A percentile compares a stretch with the other conserved stretches of the same genome.
phyloP scores from a whole-genome alignment of 352 stramenopile genomes.

The Globisporangium spinosum region DNA sequence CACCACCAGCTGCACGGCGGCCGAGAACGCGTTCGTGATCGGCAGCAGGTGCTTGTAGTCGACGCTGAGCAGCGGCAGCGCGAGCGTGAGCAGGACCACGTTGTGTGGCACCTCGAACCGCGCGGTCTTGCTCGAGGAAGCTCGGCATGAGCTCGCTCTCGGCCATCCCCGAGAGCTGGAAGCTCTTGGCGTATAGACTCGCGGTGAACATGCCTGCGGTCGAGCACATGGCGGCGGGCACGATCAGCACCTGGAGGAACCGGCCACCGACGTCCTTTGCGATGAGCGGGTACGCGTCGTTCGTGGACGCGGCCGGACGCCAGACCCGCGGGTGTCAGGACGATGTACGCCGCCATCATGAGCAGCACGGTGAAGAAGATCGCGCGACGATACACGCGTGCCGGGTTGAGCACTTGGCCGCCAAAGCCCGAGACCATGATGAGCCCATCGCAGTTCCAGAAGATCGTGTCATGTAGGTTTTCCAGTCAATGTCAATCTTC shows the following conservation, averaged over 20 bases:
- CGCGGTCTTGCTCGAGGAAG: conserved; percentile 53
- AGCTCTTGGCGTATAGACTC: conserved; percentile 82
- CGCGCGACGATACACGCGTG: conserved; percentile 73
- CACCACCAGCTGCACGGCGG: conserved; percentile 82
- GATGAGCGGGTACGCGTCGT: conserved; percentile 74
- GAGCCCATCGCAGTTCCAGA: conserved; percentile 95
- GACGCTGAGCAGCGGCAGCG: conserved; percentile 40
- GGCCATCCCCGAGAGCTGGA: conserved; percentile 64
- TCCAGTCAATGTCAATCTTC: conserved; percentile 61
- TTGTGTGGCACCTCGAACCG: conserved; percentile 37
- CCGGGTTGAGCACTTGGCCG: conserved; percentile 86
- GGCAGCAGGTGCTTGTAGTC: conserved; percentile 74
- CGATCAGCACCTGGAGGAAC: conserved; percentile 70
- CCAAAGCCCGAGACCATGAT: conserved; percentile 89
- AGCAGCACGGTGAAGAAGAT: conserved; percentile 80
- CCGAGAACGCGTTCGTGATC: conserved; percentile 91
- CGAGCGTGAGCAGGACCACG: conserved; percentile 29
- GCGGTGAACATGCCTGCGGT: conserved; percentile 83
- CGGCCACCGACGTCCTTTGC: conserved; percentile 65
- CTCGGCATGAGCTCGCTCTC: conserved; percentile 74
- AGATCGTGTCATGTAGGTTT: conserved; percentile 89
- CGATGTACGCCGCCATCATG: conserved; percentile 76
- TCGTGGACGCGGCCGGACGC: conserved; percentile 22
- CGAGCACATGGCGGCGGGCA: conserved; percentile 65
- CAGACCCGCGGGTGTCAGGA: conserved; percentile 81